Evolutionary conservation across 768 basidiomycete genomes (phyloP), one percentile per base, ranked within the genome.

Genomic region (Naematelia aurantialba): DNA sequence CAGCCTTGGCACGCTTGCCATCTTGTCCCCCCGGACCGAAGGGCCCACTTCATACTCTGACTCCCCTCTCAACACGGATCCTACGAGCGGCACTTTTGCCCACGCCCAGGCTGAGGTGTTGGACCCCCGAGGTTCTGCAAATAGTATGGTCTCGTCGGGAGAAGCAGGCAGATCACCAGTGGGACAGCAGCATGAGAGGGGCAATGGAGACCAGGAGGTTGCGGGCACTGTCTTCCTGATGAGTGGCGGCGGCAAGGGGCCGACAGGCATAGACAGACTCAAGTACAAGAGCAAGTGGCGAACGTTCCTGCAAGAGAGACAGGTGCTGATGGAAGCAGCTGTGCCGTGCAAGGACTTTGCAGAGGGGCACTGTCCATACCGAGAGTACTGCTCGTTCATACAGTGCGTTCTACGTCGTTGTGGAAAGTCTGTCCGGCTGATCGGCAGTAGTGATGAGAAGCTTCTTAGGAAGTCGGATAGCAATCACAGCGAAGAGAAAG

Each of bases 371-470:
- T 77, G 76, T 55, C 65, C 63, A 0, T 77, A 77, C 51, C 72
- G 76, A 8, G 67, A 73, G n/a, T 73, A 73, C 56, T 77, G 76
- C 59, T 77, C 76, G 17, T 77, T 77, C 68, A 64, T 75, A 30
- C 76, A 77, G 70, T 73, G 47, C 42, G 70, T 69, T 4, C 19
- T 19, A 29, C 24, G 22, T 34, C 22, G 21, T 47, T 19, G 21
- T 46, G 21, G 48, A 45, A 25, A n/a, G 17, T 10, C 26, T 27
- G 13, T 27, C 25, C 14, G 22, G 42, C 53, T 55, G 21, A 55
- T 25, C 25, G 14, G 10, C 22, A 55, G 14, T 26, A 61, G 63
- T 27, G 65, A 62, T 19, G 61, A 62, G 57, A 54, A 59, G n/a
- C n/a, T n/a, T n/a, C n/a, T n/a, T n/a, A n/a, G n/a, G n/a, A n/a